A percentile compares a stretch with the other conserved stretches of the same genome.
Conservation (phyloP, 768 basidiomycete genomes). For the Cystobasidium onofrii region DNA sequence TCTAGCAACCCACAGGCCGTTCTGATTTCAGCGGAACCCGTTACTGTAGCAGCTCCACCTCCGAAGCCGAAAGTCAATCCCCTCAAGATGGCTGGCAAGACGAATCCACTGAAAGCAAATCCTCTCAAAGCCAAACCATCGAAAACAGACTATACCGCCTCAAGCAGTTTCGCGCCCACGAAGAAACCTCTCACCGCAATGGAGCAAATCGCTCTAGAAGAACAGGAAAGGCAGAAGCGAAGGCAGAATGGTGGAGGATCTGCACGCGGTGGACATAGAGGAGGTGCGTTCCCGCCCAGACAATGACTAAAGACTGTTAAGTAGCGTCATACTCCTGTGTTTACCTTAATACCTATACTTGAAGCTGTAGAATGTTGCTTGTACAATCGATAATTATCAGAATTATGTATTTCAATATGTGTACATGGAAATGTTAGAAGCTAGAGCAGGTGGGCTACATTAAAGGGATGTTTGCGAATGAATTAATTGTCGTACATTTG, state of each 20-base stretch:
- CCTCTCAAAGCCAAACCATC: slow-evolving; percentile 56
- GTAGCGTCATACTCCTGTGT: too few relatives aligned
- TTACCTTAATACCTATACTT: too few relatives aligned
- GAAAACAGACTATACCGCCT: slow-evolving; percentile 52
- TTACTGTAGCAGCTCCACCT: slow-evolving; percentile 41
- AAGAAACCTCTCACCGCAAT: slow-evolving; percentile 65
- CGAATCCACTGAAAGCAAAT: slow-evolving; percentile 49
- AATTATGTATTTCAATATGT: too few relatives aligned
- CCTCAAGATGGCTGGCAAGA: slow-evolving; percentile 47
- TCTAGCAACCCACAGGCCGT: background rate
- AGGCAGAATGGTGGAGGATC: slow-evolving; percentile 40
- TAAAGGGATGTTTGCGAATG: too few relatives aligned
- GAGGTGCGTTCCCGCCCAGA: background rate
- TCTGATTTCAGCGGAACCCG: slow-evolving; percentile 44
- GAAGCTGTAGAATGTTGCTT: too few relatives aligned
- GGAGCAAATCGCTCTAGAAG: slow-evolving; percentile 78
- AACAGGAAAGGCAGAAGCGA: slow-evolving; percentile 78
- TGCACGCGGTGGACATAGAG: background rate
- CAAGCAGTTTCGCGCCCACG: slow-evolving; percentile 38
- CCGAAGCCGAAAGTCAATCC: slow-evolving; percentile 56
- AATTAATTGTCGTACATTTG: too few relatives aligned
- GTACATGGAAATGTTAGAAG: too few relatives aligned
- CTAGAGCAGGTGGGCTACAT: too few relatives aligned
- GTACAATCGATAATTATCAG: too few relatives aligned
- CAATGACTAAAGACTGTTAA: too few relatives aligned